Evolutionary conservation across 1,284 basidiomycete species (phyloP).

Genomic region (Melanopsichium pennsylvanicum): DNA sequence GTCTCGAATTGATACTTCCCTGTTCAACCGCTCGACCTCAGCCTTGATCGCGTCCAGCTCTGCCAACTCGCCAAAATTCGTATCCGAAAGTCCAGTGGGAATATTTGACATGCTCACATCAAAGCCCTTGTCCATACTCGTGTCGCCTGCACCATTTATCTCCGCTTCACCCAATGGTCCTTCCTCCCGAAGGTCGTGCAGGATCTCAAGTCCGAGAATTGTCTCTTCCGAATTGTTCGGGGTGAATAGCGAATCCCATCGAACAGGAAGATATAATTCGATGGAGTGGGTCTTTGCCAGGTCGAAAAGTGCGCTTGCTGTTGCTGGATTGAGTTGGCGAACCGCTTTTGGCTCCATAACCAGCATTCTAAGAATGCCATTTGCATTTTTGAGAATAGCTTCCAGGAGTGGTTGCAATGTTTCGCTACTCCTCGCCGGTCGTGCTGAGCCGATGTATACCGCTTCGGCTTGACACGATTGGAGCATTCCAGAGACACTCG

Average conservation of each 20-base stretch:
- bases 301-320: conserved; percentile 15
- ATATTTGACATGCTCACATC: conserved; percentile 42
- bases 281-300: background rate
- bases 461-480: conserved; percentile 5
- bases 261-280: conserved; percentile 15
- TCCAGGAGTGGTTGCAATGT: conserved; percentile 3
- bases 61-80: conserved; percentile 4
- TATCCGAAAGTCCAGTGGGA: conserved; percentile 20
- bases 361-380: background rate
- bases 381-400: background rate
- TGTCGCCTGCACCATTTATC: conserved; percentile 9
- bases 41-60: conserved; percentile 11
- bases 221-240: conserved; percentile 37
- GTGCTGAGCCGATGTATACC: conserved; percentile 22
- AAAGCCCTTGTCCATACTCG: conserved; percentile 26
- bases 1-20: conserved; percentile 8
- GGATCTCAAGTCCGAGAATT: conserved; percentile 23
- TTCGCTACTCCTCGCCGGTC: background rate
- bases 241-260: conserved; percentile 10
- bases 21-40: conserved; percentile 15
- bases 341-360: conserved; percentile 19
- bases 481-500: background rate
- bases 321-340: conserved; percentile 5
- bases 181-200: conserved; percentile 19
- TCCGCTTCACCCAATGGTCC: background rate